Evolutionary conservation across 2,329 filamentous ascomycete genomes (phyloP).

Genomic region (Exophiala aquamarina): DNA sequence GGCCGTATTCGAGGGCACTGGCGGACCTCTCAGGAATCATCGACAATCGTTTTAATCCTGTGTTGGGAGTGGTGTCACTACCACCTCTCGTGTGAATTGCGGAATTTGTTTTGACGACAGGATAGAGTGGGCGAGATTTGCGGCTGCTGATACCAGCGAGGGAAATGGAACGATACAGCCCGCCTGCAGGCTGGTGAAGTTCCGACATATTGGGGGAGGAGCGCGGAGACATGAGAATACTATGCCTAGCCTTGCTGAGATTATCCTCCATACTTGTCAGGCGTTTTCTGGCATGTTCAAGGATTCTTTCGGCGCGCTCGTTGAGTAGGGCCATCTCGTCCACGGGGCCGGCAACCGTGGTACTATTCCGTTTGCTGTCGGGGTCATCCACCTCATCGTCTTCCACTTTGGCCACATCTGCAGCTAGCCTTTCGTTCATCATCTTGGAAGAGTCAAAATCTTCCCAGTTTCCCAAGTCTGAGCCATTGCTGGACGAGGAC

Average conservation of each 20-base stretch:
- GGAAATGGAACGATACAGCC: conserved; percentile 44
- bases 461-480: conserved; percentile 30
- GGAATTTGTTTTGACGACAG: conserved; percentile 32
- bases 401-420: conserved; percentile 27
- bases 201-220: conserved; percentile 49
- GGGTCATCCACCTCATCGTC: conserved; percentile 31
- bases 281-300: conserved; percentile 87
- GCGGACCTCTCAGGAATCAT: conserved; percentile 26
- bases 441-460: conserved; percentile 27
- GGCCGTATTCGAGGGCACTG: conserved; percentile 28
- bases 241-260: conserved; percentile 72
- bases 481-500: conserved; percentile 36
- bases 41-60: conserved; percentile 22
- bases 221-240: conserved; percentile 55
- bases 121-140: conserved; percentile 19
- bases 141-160: conserved; percentile 23
- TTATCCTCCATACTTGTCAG: conserved; percentile 94
- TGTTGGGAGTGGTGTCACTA: conserved; percentile 41
- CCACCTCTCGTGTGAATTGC: conserved; percentile 40
- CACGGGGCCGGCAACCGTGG: conserved; percentile 46
- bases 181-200: conserved; percentile 41
- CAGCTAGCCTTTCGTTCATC: conserved; percentile 25
- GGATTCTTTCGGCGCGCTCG: conserved; percentile 81
- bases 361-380: conserved; percentile 34
- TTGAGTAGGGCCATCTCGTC: conserved; percentile 75